These are phyloP conservation scores for Gonium pectorale DNA, from an alignment of 139 green algal species.

Conservation along the genomic window DNA sequence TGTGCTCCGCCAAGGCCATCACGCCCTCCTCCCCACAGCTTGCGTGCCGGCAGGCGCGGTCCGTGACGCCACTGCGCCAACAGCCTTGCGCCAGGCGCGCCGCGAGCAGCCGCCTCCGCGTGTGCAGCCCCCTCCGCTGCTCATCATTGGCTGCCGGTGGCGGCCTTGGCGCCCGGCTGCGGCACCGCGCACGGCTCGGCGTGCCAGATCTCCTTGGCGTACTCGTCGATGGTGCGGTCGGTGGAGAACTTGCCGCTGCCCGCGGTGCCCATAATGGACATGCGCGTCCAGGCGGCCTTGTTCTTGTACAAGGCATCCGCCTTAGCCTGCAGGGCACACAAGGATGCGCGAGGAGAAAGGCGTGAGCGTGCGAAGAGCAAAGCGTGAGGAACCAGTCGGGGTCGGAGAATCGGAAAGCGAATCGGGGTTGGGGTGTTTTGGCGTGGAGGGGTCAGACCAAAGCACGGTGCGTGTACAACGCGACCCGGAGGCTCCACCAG, in stretches of 20 bases:
- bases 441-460: not conserved
- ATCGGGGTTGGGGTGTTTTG: not conserved
- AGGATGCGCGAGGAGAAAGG: not conserved
- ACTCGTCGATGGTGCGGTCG: constrained; percentile 90
- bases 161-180: constrained; percentile 17
- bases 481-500: no score
- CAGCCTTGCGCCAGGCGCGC: no score
- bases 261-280: constrained; percentile 80
- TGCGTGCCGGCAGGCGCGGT: no score
- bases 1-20: no score
- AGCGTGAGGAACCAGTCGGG: not conserved
- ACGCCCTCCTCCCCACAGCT: no score
- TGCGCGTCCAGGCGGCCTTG: constrained; percentile 73
- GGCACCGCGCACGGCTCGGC: constrained; percentile 72
- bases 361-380: not conserved
- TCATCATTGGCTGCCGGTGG: not conserved
- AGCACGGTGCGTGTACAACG: no score
- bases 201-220: constrained; percentile 88
- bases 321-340: constrained; percentile 61
- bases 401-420: not conserved
- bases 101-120: no score
- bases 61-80: no score
- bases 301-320: constrained; percentile 82
- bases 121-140: no score
- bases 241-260: constrained; percentile 86